phyloP scores from a whole-genome alignment of 176 grass and related monocot genomes.

The Oryza brachyantha region DNA sequence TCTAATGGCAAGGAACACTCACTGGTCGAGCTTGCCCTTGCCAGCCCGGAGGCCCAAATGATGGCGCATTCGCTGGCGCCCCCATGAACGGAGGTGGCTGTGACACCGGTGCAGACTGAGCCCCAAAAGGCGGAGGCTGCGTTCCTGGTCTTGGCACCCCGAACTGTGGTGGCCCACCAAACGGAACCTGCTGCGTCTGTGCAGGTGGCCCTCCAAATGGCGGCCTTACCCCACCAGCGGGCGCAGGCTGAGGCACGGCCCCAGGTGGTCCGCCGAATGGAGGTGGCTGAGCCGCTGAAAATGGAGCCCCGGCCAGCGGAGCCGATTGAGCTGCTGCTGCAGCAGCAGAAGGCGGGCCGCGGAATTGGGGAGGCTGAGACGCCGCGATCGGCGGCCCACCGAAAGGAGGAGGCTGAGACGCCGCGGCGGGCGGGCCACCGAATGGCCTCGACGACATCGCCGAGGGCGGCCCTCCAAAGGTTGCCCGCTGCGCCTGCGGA shows the following conservation, averaged over 20 bases:
- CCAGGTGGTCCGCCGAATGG: constrained; percentile 26
- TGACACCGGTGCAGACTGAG: not conserved
- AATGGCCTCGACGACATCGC: not conserved
- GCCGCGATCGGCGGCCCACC: constrained; percentile 9
- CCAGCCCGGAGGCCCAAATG: constrained; percentile 39
- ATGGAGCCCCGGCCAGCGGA: not conserved
- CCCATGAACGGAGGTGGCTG: constrained; percentile 36
- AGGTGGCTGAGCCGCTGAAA: constrained; percentile 25
- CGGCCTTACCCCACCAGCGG: constrained; percentile 6
- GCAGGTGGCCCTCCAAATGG: constrained; percentile 15
- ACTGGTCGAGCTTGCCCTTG: constrained; percentile 48
- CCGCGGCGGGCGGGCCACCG: constrained; percentile 3
- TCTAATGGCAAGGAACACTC: constrained; percentile 17
- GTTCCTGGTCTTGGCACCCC: constrained; percentile 30
- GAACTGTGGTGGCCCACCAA: constrained; percentile 46
- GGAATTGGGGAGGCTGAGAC: constrained; percentile 32
- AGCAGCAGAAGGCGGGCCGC: not conserved
- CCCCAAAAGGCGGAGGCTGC: constrained; percentile 30
- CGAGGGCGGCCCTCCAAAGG: constrained; percentile 16
- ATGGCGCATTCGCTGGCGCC: constrained; percentile 13
- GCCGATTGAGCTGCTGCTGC: constrained; percentile 4
- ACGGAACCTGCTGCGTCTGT: constrained; percentile 19
- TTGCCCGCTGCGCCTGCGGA: constrained; percentile 25
- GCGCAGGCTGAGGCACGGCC: not conserved
- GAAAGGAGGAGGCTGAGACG: constrained; percentile 7